Conservation (phyloP, 805 yeast genomes). For the Candida dajiaensis region DNA sequence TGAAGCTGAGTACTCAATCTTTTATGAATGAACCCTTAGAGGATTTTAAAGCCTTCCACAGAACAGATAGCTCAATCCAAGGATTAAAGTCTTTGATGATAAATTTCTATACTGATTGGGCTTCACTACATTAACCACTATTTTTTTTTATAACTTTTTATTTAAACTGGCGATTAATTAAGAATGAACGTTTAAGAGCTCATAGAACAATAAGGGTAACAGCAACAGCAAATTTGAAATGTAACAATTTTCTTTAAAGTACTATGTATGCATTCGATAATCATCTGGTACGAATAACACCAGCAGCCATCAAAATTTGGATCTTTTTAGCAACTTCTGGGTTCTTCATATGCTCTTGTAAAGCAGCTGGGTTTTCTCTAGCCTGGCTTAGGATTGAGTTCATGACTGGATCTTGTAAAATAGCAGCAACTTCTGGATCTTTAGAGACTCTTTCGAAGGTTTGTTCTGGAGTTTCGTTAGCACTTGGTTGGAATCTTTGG, state of each 20-base stretch:
- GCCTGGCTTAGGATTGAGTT: constrained; percentile 93
- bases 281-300: constrained; percentile 88
- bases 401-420: constrained; percentile 93
- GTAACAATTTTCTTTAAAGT: no score
- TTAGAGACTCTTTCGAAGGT: constrained; percentile 83
- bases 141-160: no score
- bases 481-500: constrained; percentile 75
- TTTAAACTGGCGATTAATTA: not conserved
- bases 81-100: no score
- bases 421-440: constrained; percentile 91
- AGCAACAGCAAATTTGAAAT: not conserved
- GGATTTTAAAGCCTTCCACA: no score
- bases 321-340: constrained; percentile 83
- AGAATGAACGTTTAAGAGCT: not conserved
- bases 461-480: constrained; percentile 85
- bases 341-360: constrained; percentile 96
- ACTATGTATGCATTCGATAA: not conserved
- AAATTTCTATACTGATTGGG: no score
- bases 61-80: no score
- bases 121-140: no score
- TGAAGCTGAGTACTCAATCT: no score
- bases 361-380: constrained; percentile 89
- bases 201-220: not conserved
- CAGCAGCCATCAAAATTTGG: constrained; percentile 88
- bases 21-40: no score